Evolutionary conservation across 371 early-diverging fungal genomes (phyloP).

Genomic region (Syncephalastrum racemosum): DNA sequence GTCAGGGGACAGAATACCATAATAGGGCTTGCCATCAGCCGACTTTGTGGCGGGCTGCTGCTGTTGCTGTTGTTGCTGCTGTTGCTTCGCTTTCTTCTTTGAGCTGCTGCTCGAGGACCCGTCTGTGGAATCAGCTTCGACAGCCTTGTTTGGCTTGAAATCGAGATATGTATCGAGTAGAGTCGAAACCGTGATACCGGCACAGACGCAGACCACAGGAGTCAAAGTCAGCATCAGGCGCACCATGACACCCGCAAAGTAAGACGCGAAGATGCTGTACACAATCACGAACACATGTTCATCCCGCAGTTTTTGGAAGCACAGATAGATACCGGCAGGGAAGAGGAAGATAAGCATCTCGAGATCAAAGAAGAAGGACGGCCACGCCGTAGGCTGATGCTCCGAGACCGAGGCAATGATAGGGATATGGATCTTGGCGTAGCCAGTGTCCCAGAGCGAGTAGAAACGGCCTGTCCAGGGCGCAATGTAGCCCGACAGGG

Average conservation of each 20-base stretch:
- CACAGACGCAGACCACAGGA: conserved; percentile 94
- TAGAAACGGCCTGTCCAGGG: conserved; percentile 99
- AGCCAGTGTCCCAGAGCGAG: conserved; percentile 98
- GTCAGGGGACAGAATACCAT: conserved; percentile 43
- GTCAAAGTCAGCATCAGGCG: conserved; percentile 97
- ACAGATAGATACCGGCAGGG: conserved; percentile 96
- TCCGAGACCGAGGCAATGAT: conserved; percentile 99
- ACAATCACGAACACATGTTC: conserved; percentile 97
- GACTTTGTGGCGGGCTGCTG: conserved; percentile 8
- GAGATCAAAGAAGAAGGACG: conserved; percentile 98
- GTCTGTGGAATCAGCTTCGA: conserved; percentile 7
- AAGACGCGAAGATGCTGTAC: conserved; percentile 92
- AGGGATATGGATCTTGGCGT: conserved; percentile 98
- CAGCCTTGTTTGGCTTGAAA: conserved; percentile 11
- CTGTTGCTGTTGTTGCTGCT: conserved; percentile 7
- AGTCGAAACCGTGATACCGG: conserved; percentile 88
- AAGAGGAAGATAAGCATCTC: conserved; percentile 91
- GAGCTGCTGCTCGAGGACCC: conserved; percentile 16
- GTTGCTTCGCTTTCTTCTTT: conserved; percentile 16
- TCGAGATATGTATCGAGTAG: conserved; percentile 80
- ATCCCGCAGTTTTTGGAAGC: conserved; percentile 89
- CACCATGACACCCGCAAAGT: conserved; percentile 99
- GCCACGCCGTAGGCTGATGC: conserved; percentile 99
- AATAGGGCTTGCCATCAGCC: conserved; percentile 22
- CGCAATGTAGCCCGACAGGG: conserved; percentile 86